Percentiles rank a stretch among this genome's conserved stretches.
Conservation (phyloP, 1,139 yeast species). For the Zygosaccharomyces sapae region DNA sequence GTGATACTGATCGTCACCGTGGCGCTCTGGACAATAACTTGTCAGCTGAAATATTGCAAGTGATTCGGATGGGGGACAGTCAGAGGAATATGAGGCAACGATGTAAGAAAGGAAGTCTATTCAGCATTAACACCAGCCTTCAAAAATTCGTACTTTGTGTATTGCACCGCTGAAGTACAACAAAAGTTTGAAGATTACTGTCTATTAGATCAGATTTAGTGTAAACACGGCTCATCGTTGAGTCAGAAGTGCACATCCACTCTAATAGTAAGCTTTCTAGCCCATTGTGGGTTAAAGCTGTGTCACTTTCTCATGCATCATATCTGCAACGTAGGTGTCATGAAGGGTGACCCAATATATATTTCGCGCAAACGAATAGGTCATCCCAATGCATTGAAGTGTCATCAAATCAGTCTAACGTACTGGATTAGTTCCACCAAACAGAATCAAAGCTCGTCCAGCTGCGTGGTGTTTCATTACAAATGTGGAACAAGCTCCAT, state of each 20-base stretch:
- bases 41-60: background rate
- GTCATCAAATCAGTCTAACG: no score
- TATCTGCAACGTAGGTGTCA: background rate
- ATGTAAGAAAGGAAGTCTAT: background rate
- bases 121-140: background rate
- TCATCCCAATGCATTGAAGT: no score
- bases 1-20: background rate
- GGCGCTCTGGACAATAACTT: background rate
- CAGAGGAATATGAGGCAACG: background rate
- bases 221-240: background rate
- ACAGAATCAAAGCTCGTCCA: no score
- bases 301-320: background rate
- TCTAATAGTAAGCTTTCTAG: background rate
- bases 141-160: background rate
- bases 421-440: no score
- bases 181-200: background rate
- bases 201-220: background rate
- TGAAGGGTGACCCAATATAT: background rate
- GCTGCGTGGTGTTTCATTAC: no score
- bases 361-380: no score
- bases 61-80: background rate
- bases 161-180: background rate
- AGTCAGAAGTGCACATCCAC: background rate
- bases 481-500: no score
- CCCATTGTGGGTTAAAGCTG: background rate